Base-by-base conservation (phyloP, 148 eudicot species). In the Beta vulgaris region DNA sequence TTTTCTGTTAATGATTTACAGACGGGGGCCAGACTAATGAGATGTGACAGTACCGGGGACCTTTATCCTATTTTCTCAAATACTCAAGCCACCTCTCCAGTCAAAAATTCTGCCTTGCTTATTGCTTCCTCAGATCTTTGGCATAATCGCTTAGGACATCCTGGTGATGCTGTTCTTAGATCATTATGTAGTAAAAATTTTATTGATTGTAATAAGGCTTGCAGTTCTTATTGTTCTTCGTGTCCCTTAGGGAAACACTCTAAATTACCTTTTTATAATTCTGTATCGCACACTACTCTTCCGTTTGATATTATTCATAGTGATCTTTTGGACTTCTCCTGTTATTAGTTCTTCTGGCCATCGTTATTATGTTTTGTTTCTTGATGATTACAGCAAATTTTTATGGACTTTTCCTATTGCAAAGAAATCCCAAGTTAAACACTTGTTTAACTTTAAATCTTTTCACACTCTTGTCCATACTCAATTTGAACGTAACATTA, bases 1-100 rank as follows among this genome's bases (percentile, higher is more conserved):
- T 68, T 68, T 68, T 68, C 55, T 26, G 57, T 68, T 10, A 18
- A 18, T 68, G 55, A 68, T 16, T 68, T 68, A 68, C 72, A 68
- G 57, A 68, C 72, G 72, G 37, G 72, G 34, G 15, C 72, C 57
- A 68, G 9, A 46, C 72, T 68, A 2, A 6, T 68, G 72, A 43
- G 72, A 68, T 68, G 72, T 68, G 43, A 68, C 36, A 44, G 55
- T 26, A 1, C 72, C 14, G 36, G 57, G 40, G 71, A 68, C 26
- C 31, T 68, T 1, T 68, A 68, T 23, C 71, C 71, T 68, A 28
- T 68, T 23, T 46, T 68, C 28, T 26, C 72, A 23, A 26, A 26
- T 19, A 12, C 12, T 25, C 72, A 68, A 68, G 72, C 72, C 72
- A 68, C 16, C 19, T 43, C 72, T 29, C 13, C 21, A 40, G 29